Evolutionary conservation across 805 yeast genomes (phyloP), one percentile per base, ranked within the genome.

Genomic region (Schwanniomyces sp.): DNA sequence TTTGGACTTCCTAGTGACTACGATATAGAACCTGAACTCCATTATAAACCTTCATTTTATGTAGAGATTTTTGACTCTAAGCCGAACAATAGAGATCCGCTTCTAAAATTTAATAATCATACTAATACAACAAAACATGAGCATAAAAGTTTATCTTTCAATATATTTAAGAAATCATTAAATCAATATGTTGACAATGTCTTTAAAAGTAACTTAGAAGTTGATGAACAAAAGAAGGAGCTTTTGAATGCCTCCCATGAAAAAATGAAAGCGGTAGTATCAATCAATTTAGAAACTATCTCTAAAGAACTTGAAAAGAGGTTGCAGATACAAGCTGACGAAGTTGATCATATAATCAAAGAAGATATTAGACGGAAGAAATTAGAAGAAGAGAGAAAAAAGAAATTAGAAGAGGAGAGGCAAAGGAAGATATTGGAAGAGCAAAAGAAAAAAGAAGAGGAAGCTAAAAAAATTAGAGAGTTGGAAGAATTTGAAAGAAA

Each of bases 1-100:
- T 63, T 65, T 49, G 69, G 67, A 9, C 47, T 65, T 27, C 70
- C 70, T 17, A 48, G 47, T 9, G 57, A 53, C 37, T 62, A 56
- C 41, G 62, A 59, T 7, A 18, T 57, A 16, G 52, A 52, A 29
- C 44, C 47, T 18, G 53, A 49, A 11, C 28, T 29, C n/a, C 41
- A 14, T 12, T n/a, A 25, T 21, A 14, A 3, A 18, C 26, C 32
- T 2, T 25, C 26, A 9, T n/a, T 14, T 16, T 7, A 16, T 10
- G 14, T 14, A 14, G n/a, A 16, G 7, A 14, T 7, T 32, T 14
- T 14, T 14, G 36, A 32, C 7, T 14, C 17, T 32, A 17, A 7
- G 2, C 8, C 7, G 21, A 16, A 5, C 17, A 11, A 32, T 16
- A 7, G 17, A 7, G 36, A 32, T 32, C 5, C 36, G 18, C 36